A percentile compares a stretch with the other conserved stretches of the same genome.
These are phyloP conservation scores for Mucor circinelloides DNA, from an alignment of 371 early-diverging fungal genomes.

Conservation along the genomic window DNA sequence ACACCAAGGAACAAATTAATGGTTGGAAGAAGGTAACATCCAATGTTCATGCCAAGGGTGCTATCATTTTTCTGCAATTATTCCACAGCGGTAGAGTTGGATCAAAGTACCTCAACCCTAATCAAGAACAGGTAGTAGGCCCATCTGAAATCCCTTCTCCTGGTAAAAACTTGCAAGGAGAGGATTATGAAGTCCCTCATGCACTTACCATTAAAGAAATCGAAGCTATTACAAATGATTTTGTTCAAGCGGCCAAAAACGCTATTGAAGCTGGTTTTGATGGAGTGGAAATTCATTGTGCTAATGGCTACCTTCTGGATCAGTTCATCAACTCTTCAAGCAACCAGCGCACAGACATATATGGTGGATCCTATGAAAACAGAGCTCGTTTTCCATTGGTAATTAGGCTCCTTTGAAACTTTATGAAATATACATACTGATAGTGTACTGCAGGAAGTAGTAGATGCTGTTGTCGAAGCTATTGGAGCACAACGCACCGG, in stretches of 20 bases:
- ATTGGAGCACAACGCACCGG: conserved; percentile 28
- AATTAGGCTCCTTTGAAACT: background rate
- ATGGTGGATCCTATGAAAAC: conserved; percentile 60
- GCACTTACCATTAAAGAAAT: conserved; percentile 42
- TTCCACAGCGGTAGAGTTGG: conserved; percentile 43
- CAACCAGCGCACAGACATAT: conserved; percentile 45
- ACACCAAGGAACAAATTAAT: conserved; percentile 5
- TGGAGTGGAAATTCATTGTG: conserved; percentile 42
- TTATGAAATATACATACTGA: background rate
- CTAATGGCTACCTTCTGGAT: conserved; percentile 63
- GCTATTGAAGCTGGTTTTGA: conserved; percentile 50
- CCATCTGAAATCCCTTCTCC: background rate
- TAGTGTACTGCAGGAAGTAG: conserved; percentile 26
- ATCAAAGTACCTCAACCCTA: background rate
- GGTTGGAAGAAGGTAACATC: conserved; percentile 57
- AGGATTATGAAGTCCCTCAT: conserved; percentile 9
- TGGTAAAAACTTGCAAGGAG: background rate
- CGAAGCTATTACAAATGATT: conserved; percentile 51
- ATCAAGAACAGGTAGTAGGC: conserved; percentile 1
- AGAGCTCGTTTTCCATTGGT: conserved; percentile 43
- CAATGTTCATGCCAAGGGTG: conserved; percentile 57
- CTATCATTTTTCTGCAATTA: conserved; percentile 53
- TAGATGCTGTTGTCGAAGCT: conserved; percentile 33
- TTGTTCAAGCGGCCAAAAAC: conserved; percentile 51
- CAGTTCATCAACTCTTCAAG: conserved; percentile 45